Base-by-base conservation (phyloP, 73 alveolate species). In the Paramecium octaurelia region DNA sequence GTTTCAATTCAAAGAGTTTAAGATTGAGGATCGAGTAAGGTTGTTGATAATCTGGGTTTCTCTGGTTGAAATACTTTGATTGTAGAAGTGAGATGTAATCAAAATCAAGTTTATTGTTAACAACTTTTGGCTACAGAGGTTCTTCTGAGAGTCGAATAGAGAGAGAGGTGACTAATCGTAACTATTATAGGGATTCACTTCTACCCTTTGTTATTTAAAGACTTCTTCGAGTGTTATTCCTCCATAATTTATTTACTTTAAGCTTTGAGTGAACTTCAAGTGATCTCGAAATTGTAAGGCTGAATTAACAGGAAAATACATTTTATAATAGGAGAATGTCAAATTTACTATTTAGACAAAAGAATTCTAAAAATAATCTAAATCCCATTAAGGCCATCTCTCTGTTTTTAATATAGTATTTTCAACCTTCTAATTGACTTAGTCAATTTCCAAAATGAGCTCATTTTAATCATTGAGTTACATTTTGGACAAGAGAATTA, bases 151-250 rank as follows among this genome's bases (percentile, higher is more conserved):
- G 34, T 43, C 87, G 23, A 35, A 36, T 21, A 11, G 57, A 73
- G 42, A 73, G 36, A 43, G 59, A 73, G 59, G 20, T 35, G 6
- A 64, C 84, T 27, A 64, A 24, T 64, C 84, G 84, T 34, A 64
- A 34, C 84, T 73, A 73, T 36, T 14, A 73, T 73, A 36, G 59
- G 59, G 59, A 73, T 68, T 73, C 57, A 36, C 46, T 38, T 20
- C 57, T 73, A 73, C 87, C 59, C 87, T 73, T 43, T 73, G 20
- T 21, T 36, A 21, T 73, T 73, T 73, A 43, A 73, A 73, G 31
- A 73, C 68, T 40, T 73, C 87, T 40, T 73, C 57, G 10, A 73
- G 87, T 36, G 87, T 36, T 9, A 73, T 43, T 36, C 87, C 87
- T 36, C 87, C 87, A 18, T 73, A 73, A 73, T 40, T 73, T 12